Evolutionary conservation across 129 eudicot genomes (phyloP).

Genomic region (Sambucus nigra): DNA sequence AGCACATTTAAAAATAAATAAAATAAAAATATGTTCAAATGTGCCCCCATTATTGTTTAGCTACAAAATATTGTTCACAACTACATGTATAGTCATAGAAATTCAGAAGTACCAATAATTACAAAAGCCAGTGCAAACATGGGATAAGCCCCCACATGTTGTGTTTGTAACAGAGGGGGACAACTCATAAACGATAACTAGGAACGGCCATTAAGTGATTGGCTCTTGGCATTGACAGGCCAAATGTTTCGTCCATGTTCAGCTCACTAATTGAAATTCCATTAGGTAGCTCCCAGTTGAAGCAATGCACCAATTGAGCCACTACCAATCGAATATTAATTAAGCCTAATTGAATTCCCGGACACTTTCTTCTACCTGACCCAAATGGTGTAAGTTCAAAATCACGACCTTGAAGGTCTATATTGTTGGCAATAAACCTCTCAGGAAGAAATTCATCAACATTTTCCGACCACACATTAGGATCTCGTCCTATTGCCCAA

Average conservation of each 20-base stretch:
- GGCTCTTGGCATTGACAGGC: constrained; percentile 17
- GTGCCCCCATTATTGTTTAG: no score
- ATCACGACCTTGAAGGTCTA: constrained; percentile 18
- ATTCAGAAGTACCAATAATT: no score
- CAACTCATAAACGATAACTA: not conserved
- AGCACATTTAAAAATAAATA: no score
- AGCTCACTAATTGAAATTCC: constrained; percentile 17
- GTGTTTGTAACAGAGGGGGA: no score
- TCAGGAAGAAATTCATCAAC: constrained; percentile 24
- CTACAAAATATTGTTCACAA: no score
- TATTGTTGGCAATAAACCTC: constrained; percentile 16
- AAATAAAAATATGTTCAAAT: no score
- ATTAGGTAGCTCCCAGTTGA: constrained; percentile 28
- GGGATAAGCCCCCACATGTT: no score
- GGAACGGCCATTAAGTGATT: constrained; percentile 10
- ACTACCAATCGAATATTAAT: constrained; percentile 10
- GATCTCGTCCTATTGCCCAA: constrained; percentile 38
- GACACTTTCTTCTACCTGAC: constrained; percentile 23
- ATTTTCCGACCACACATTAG: no score
- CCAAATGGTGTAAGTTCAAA: constrained; percentile 25
- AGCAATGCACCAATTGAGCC: constrained; percentile 35
- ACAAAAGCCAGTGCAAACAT: no score
- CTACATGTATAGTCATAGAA: no score
- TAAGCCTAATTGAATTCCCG: constrained; percentile 33
- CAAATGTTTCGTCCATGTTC: constrained; percentile 33